Percentiles rank a stretch among this genome's conserved stretches.
These are phyloP conservation scores for Ascosphaera acerosa DNA, from an alignment of 2,329 filamentous ascomycete genomes.

Conservation along the genomic window DNA sequence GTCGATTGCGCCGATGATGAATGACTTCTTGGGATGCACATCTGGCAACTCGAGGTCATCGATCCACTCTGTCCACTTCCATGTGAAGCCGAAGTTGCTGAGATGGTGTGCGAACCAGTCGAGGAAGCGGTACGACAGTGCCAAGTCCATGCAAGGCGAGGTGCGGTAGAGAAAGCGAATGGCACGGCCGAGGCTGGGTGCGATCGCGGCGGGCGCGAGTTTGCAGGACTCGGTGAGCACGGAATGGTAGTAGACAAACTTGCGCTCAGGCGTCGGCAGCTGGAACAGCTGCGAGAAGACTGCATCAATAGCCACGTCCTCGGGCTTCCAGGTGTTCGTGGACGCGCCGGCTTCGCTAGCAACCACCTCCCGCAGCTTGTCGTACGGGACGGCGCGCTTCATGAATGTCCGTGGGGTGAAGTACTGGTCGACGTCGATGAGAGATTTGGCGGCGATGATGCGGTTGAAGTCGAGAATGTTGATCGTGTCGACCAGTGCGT, in stretches of 20 bases:
- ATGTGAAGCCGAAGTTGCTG: conserved; percentile 97
- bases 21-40: conserved; percentile 72
- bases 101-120: conserved; percentile 97
- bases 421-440: conserved; percentile 89
- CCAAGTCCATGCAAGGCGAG: conserved; percentile 58
- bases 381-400: conserved; percentile 78
- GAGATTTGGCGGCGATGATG: conserved; percentile 57
- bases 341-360: conserved; percentile 34
- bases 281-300: conserved; percentile 90
- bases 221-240: conserved; percentile 90
- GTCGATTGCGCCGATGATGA: conserved; percentile 72
- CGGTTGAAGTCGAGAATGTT: conserved; percentile 87
- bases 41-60: conserved; percentile 57
- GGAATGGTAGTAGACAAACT: conserved; percentile 88
- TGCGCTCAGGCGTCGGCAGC: conserved; percentile 68
- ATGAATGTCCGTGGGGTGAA: conserved; percentile 78
- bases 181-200: conserved; percentile 73
- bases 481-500: conserved; percentile 73
- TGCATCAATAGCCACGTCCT: conserved; percentile 91
- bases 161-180: conserved; percentile 80
- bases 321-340: conserved; percentile 76
- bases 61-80: conserved; percentile 97
- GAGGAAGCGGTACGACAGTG: conserved; percentile 65
- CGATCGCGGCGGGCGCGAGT: conserved; percentile 85
- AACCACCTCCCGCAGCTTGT: conserved; percentile 44